phyloP scores from a whole-genome alignment of 345 rosid genomes.

The Conringia planisiliqua region DNA sequence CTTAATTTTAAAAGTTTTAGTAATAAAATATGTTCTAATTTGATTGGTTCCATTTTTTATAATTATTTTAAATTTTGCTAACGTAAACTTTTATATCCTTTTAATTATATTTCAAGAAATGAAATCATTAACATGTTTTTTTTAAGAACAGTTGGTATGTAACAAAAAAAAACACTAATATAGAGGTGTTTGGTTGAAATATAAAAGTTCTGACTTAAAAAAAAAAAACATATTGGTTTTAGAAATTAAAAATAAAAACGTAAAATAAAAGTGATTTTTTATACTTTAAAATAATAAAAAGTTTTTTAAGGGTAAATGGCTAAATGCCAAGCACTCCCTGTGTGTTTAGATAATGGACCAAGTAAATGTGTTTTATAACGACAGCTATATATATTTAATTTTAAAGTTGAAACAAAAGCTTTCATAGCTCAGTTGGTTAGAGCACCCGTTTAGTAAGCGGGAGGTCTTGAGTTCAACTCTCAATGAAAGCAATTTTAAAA shows the following conservation, averaged over 20 bases:
- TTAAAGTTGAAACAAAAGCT: not conserved
- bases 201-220: too few species aligned
- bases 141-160: too few species aligned
- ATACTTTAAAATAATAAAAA: too few species aligned
- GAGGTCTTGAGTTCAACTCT: constrained; percentile 97
- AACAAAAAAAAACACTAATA: too few species aligned
- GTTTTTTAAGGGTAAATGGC: too few species aligned
- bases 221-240: too few species aligned
- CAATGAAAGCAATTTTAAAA: constrained; percentile 40
- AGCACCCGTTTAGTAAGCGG: constrained; percentile 96
- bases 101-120: too few species aligned
- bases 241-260: too few species aligned
- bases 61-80: not conserved
- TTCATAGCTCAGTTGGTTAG: constrained; percentile 95
- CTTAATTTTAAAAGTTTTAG: not conserved
- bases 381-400: not conserved
- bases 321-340: too few species aligned
- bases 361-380: not conserved
- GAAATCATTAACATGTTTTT: too few species aligned
- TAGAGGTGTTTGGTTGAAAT: too few species aligned
- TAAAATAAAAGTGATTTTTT: too few species aligned
- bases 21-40: not conserved
- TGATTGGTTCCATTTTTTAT: not conserved
- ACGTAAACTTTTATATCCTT: not conserved
- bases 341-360: not conserved